These are phyloP conservation scores for Chrysoporthe austroafricana DNA, from an alignment of 2,329 filamentous ascomycete species.

Conservation along the genomic window DNA sequence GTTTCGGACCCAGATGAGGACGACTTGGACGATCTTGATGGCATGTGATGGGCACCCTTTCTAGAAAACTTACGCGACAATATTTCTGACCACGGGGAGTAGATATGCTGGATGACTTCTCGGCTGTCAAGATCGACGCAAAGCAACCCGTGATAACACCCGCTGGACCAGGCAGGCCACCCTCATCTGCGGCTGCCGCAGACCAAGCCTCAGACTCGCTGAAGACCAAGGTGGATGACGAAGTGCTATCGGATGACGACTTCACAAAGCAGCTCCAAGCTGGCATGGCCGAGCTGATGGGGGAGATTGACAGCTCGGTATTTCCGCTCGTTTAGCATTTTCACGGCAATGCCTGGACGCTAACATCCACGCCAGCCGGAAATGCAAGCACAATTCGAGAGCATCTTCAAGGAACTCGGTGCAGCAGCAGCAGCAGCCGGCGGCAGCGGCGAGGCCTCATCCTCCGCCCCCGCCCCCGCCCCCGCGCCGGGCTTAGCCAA, in stretches of 20 bases:
- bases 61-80: conserved; percentile 1
- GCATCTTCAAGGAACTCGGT: conserved; percentile 74
- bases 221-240: conserved; percentile 39
- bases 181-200: conserved; percentile 22
- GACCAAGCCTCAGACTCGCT: conserved; percentile 30
- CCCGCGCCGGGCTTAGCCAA: conserved; percentile 32
- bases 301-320: conserved; percentile 67
- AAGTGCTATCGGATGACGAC: conserved; percentile 68
- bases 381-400: conserved; percentile 79
- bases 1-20: conserved; percentile 91
- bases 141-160: conserved; percentile 41
- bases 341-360: background rate
- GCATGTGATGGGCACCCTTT: conserved; percentile 48
- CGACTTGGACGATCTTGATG: conserved; percentile 89
- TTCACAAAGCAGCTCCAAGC: conserved; percentile 86
- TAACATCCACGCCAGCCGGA: conserved; percentile 54
- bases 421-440: conserved; percentile 49
- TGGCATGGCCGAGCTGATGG: conserved; percentile 84
- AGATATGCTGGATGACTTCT: conserved; percentile 96
- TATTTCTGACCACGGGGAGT: conserved; percentile 26
- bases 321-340: conserved; percentile 33
- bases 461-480: conserved; percentile 32
- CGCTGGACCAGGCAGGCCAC: conserved; percentile 33
- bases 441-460: conserved; percentile 35
- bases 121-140: conserved; percentile 61